Conservation (phyloP, 805 yeast genomes). For the Monosporozyma servazzii region DNA sequence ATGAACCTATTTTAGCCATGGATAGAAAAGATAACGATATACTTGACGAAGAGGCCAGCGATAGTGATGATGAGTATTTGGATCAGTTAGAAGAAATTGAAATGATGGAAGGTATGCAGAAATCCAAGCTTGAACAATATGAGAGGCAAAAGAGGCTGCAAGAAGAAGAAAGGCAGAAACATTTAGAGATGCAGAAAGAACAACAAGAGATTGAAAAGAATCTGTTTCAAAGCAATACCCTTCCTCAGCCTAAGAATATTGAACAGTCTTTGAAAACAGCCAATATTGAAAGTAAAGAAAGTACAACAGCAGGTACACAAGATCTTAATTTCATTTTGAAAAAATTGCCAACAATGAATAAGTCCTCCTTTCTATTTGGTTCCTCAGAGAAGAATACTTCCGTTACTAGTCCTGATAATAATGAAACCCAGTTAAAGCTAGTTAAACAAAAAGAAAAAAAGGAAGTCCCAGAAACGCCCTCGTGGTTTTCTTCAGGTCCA, state of each 20-base stretch:
- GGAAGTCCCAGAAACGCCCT: constrained; percentile 19
- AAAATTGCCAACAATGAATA: constrained; percentile 14
- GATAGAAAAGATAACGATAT: not conserved
- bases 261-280: not conserved
- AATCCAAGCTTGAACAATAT: constrained; percentile 7
- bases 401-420: not conserved
- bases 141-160: not conserved
- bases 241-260: not conserved
- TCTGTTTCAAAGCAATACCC: not conserved
- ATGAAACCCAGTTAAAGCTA: not conserved
- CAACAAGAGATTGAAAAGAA: constrained; percentile 7
- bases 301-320: constrained; percentile 15
- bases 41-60: constrained; percentile 13
- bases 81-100: constrained; percentile 29
- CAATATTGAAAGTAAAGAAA: not conserved
- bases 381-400: not conserved
- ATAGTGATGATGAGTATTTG: constrained; percentile 18
- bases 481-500: constrained; percentile 22
- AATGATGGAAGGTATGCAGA: constrained; percentile 32
- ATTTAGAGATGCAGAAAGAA: constrained; percentile 31
- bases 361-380: not conserved
- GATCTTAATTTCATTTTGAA: constrained; percentile 15
- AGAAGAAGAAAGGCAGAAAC: constrained; percentile 22
- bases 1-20: constrained; percentile 7
- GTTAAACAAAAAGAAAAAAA: constrained; percentile 5